phyloP scores from a whole-genome alignment of 192 early-diverging fungal species.

The Geranomyces variabilis region DNA sequence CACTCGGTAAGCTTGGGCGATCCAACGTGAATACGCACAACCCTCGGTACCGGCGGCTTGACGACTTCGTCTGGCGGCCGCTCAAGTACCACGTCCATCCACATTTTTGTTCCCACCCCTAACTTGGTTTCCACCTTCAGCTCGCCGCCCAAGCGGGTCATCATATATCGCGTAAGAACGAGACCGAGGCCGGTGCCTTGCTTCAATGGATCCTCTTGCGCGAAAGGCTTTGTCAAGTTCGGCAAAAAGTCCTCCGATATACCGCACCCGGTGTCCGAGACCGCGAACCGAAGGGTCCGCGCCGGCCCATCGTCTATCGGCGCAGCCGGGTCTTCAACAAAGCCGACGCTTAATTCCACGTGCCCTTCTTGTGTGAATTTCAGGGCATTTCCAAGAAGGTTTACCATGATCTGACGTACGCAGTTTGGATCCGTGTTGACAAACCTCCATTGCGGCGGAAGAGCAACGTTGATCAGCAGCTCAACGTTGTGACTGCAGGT shows the following conservation, averaged over 20 bases:
- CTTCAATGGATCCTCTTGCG: conserved; percentile 54
- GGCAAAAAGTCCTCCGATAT: conserved; percentile 49
- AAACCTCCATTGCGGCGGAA: conserved; percentile 5
- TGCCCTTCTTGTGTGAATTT: conserved; percentile 57
- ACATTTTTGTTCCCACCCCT: conserved; percentile 12
- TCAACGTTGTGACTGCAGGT: conserved; percentile 18
- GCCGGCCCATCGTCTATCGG: neutral
- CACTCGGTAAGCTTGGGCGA: neutral
- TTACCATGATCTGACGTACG: conserved; percentile 43
- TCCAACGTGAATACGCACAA: neutral
- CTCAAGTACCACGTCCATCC: conserved; percentile 13
- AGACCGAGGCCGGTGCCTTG: conserved; percentile 56
- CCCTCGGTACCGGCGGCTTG: neutral
- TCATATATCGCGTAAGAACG: conserved; percentile 46
- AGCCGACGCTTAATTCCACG: conserved; percentile 47
- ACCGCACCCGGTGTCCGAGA: conserved; percentile 54
- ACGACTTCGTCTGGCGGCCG: neutral
- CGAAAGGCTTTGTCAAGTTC: conserved; percentile 45
- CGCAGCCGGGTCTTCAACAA: conserved; percentile 17
- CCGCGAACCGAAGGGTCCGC: conserved; percentile 44
- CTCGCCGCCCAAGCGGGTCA: conserved; percentile 49
- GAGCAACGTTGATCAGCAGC: conserved; percentile 15
- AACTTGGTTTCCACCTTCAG: conserved; percentile 45
- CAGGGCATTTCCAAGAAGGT: conserved; percentile 52
- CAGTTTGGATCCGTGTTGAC: conserved; percentile 37